These are phyloP conservation scores for Nidula microcarpa DNA, from an alignment of 768 basidiomycete genomes.

Conservation along the genomic window DNA sequence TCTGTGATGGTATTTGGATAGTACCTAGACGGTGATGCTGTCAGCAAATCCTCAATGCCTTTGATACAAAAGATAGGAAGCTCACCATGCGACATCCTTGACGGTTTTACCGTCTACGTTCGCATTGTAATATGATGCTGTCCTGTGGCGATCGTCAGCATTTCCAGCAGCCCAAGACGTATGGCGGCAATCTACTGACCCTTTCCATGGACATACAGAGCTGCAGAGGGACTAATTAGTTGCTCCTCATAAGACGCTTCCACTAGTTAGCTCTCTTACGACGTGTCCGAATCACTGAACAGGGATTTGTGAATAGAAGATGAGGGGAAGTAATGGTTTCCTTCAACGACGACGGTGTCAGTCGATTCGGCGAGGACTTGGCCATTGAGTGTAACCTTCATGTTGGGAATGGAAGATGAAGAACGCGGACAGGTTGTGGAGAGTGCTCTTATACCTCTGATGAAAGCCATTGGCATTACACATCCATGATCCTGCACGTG, in stretches of 20 bases:
- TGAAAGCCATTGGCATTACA: too few relatives aligned
- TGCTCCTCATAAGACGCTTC: background rate
- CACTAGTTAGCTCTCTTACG: slow-evolving; percentile 12
- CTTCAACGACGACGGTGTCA: slow-evolving; percentile 55
- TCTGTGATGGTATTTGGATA: slow-evolving; percentile 53
- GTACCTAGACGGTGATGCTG: slow-evolving; percentile 42
- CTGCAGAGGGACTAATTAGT: slow-evolving; percentile 23
- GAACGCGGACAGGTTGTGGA: too few relatives aligned
- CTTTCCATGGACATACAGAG: slow-evolving; percentile 68
- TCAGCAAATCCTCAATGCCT: background rate
- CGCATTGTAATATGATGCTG: slow-evolving; percentile 65
- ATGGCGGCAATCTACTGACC: slow-evolving; percentile 32
- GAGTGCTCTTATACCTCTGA: too few relatives aligned
- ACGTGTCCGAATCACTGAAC: slow-evolving; percentile 50
- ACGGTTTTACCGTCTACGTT: slow-evolving; percentile 42
- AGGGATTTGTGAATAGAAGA: slow-evolving; percentile 39
- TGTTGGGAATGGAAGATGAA: background rate
- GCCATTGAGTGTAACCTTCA: slow-evolving; percentile 48
- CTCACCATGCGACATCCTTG: slow-evolving; percentile 67
- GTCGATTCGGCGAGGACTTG: slow-evolving; percentile 55
- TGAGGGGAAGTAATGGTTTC: slow-evolving; percentile 75
- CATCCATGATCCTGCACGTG: too few relatives aligned
- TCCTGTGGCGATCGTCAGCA: slow-evolving; percentile 25
- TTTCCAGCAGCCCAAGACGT: background rate
- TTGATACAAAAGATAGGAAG: background rate